Evolutionary conservation across 2,329 filamentous ascomycete species (phyloP).

Genomic region (Torrubiella hemipterigena): DNA sequence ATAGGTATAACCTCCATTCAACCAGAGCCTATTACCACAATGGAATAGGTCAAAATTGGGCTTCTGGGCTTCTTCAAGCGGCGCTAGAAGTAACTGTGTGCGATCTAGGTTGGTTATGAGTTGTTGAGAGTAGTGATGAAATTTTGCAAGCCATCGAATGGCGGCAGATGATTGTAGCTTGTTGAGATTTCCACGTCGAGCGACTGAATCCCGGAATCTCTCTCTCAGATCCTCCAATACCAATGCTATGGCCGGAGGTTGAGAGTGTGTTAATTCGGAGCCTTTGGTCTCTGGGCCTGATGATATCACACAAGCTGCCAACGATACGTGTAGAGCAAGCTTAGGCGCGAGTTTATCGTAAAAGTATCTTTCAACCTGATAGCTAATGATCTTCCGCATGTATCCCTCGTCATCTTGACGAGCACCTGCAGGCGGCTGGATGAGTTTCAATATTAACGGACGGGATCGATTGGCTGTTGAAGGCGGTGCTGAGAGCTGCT

Average conservation of each 20-base stretch:
- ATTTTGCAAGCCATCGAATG: slow-evolving; percentile 49
- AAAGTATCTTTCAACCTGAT: slow-evolving; percentile 55
- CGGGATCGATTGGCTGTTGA: no score
- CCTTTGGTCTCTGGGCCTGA: no score
- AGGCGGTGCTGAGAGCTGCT: no score
- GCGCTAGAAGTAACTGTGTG: slow-evolving; percentile 34
- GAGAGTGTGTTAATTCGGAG: no score
- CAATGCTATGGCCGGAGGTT: no score
- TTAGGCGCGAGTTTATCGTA: slow-evolving; percentile 43
- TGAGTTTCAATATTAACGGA: no score
- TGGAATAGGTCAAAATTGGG: slow-evolving; percentile 10
- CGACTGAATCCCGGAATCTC: slow-evolving; percentile 41
- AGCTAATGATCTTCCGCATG: slow-evolving; percentile 52
- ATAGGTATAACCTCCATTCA: slow-evolving; percentile 59
- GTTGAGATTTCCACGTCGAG: no score
- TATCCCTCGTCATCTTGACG: slow-evolving; percentile 42
- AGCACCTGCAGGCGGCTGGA: slow-evolving; percentile 33
- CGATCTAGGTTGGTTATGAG: slow-evolving; percentile 15
- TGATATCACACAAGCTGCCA: no score
- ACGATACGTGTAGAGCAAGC: no score
- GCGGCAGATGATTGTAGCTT: slow-evolving; percentile 37
- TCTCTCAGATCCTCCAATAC: slow-evolving; percentile 44
- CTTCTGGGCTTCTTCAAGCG: slow-evolving; percentile 37
- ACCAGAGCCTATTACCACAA: slow-evolving; percentile 32
- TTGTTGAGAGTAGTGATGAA: slow-evolving; percentile 44